Evolutionary conservation across 305 asterid genomes (phyloP).

Genomic region (Caryopteris hybrid): DNA sequence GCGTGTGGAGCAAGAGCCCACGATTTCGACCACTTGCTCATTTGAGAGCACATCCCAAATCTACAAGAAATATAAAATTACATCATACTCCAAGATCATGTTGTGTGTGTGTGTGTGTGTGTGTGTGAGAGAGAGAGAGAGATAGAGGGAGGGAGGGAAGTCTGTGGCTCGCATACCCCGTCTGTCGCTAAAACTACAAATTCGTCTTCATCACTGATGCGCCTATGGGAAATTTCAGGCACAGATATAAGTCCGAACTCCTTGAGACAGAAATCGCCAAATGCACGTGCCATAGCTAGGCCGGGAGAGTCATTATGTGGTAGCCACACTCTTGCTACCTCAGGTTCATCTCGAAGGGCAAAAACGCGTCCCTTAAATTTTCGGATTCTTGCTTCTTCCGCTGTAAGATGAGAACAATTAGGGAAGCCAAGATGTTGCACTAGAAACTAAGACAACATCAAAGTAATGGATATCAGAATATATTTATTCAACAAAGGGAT

Average conservation of each 20-base stretch:
- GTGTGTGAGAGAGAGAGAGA: too few species aligned
- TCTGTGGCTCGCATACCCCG: slow-evolving; percentile 46
- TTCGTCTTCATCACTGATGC: slow-evolving; percentile 60
- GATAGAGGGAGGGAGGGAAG: background rate
- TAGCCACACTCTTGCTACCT: slow-evolving; percentile 81
- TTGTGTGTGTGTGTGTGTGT: background rate
- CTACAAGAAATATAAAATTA: slow-evolving; percentile 26
- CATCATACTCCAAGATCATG: background rate
- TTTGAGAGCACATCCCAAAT: slow-evolving; percentile 88
- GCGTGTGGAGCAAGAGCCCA: slow-evolving; percentile 49
- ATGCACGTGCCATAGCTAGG: slow-evolving; percentile 91
- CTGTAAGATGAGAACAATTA: slow-evolving; percentile 29
- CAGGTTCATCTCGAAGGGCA: slow-evolving; percentile 83
- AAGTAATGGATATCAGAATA: background rate
- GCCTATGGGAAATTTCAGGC: slow-evolving; percentile 66
- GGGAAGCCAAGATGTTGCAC: background rate
- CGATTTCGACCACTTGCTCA: slow-evolving; percentile 64
- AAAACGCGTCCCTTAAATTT: slow-evolving; percentile 82
- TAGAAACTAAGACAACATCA: background rate
- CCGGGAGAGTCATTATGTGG: slow-evolving; percentile 78
- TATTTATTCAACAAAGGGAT: background rate
- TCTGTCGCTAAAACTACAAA: slow-evolving; percentile 77
- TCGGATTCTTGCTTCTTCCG: slow-evolving; percentile 73
- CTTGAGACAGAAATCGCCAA: slow-evolving; percentile 90
- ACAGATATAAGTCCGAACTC: slow-evolving; percentile 80